Evolutionary conservation across 495 filamentous ascomycete species (phyloP).

Genomic region (Aspergillus panamensis): DNA sequence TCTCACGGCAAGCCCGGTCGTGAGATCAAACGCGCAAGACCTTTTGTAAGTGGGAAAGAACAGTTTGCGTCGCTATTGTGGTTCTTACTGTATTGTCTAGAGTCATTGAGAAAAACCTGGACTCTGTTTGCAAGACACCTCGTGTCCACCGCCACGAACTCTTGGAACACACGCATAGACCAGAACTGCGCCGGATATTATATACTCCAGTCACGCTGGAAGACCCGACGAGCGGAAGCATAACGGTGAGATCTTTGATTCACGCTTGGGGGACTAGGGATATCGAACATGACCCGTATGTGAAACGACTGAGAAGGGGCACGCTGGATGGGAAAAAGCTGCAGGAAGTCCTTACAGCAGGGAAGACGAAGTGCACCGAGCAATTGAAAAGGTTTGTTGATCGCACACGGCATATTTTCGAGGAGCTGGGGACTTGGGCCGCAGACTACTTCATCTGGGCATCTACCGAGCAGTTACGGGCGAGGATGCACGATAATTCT

Average conservation of each 20-base stretch:
- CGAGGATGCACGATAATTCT: constrained; percentile 28
- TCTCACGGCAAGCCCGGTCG: constrained; percentile 79
- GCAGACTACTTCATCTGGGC: constrained; percentile 65
- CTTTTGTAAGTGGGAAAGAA: constrained; percentile 24
- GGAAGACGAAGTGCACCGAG: constrained; percentile 59
- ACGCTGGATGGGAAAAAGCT: constrained; percentile 34
- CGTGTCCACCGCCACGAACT: constrained; percentile 69
- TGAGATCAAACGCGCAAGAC: constrained; percentile 39
- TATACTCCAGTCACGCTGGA: constrained; percentile 34
- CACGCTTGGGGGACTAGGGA: constrained; percentile 30
- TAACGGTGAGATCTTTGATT: constrained; percentile 20
- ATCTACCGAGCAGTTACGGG: constrained; percentile 50
- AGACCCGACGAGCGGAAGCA: constrained; percentile 8
- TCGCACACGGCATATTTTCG: constrained; percentile 41
- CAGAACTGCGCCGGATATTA: constrained; percentile 51
- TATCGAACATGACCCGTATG: constrained; percentile 66
- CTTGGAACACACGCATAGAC: constrained; percentile 62
- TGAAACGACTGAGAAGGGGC: constrained; percentile 50
- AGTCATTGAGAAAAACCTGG: constrained; percentile 69
- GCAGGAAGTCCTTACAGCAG: constrained; percentile 41
- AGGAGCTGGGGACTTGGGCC: constrained; percentile 71
- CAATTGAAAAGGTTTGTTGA: constrained; percentile 58
- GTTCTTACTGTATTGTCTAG: constrained; percentile 28
- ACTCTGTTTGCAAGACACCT: constrained; percentile 70
- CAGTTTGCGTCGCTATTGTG: neutral